Evolutionary conservation across 371 early-diverging fungal genomes (phyloP).

Genomic region (Circinella umbellata): DNA sequence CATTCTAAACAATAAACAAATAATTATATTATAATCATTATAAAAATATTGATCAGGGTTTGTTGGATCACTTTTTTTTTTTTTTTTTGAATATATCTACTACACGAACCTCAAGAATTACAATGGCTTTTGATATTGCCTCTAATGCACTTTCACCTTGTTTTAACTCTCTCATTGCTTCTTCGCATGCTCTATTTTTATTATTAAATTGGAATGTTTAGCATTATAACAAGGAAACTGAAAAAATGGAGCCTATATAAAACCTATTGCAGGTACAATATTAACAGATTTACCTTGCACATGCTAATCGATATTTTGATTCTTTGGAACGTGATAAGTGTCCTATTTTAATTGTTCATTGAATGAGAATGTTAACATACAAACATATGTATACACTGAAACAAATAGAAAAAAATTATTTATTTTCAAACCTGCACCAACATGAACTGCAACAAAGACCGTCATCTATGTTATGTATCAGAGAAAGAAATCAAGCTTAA

Average conservation of each 20-base stretch:
- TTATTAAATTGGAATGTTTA: not conserved
- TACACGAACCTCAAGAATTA: conserved; percentile 42
- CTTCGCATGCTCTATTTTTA: conserved; percentile 34
- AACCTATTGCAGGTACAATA: not conserved
- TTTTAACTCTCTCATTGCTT: conserved; percentile 34
- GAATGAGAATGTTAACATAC: not conserved
- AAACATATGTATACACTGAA: too few species aligned
- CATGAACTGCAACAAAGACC: conserved; percentile 62
- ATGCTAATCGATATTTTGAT: conserved; percentile 42
- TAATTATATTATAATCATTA: not conserved
- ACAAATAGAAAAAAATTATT: not conserved
- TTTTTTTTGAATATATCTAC: not conserved
- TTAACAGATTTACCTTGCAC: conserved; percentile 42
- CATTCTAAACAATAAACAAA: conserved; percentile 35
- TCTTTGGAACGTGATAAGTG: conserved; percentile 50
- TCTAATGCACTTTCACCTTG: conserved; percentile 26
- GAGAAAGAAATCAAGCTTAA: too few species aligned
- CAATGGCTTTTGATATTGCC: conserved; percentile 41
- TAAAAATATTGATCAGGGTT: too few species aligned
- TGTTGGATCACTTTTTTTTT: too few species aligned
- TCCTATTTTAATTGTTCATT: conserved; percentile 15
- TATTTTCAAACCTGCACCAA: conserved; percentile 53
- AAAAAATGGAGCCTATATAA: too few species aligned
- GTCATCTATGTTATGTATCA: not conserved
- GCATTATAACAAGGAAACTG: too few species aligned